Evolutionary conservation across 164 flowering plant genomes (phyloP), one percentile per base, ranked within the genome.

Genomic region (Paratinospora sagittata): DNA sequence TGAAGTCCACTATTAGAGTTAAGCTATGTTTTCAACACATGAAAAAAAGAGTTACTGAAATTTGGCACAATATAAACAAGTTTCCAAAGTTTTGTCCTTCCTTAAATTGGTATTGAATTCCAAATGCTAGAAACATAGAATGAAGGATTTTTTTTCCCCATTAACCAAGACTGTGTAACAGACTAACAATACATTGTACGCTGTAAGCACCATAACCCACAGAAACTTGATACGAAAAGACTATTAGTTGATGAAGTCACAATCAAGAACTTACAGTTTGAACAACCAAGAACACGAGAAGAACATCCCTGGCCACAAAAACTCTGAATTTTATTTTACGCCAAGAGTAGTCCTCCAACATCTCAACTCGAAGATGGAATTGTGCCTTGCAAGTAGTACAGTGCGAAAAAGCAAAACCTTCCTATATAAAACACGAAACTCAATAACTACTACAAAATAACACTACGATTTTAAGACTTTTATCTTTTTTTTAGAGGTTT

Each of bases 321-420:
- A 94, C 78, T 72, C 96, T 84, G 85, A 94, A 92, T 67, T 94
- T 94, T 27, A 89, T 76, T 77, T 87, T 88, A 24, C 93, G 89
- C 97, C 98, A 94, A 9, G 88, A 85, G 77, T 83, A 86, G 69
- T 89, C 97, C 79, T 89, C 90, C 62, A 84, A 79, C 33, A 76
- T 68, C 66, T 79, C 88, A 37, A 87, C 89, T 67, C 84, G 88
- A 55, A 92, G 89, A 81, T 94, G 97, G 72, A 84, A 94, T 70
- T 82, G 97, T 23, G 97, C 97, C 81, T 90, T 92, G 79, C 98
- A 94, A 67, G 98, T 94, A 6, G 97, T 92, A 83, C 98, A 94
- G 73, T 94, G 98, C 33, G 97, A 86, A 78, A 94, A 94, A 14
- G 98, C 97, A 92, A 92, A 88, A 19, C 96, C 96, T 84, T 92